Percentiles rank a stretch among this genome's conserved stretches.
phyloP scores from a whole-genome alignment of 441 rosid species.

The Capsella rubella region DNA sequence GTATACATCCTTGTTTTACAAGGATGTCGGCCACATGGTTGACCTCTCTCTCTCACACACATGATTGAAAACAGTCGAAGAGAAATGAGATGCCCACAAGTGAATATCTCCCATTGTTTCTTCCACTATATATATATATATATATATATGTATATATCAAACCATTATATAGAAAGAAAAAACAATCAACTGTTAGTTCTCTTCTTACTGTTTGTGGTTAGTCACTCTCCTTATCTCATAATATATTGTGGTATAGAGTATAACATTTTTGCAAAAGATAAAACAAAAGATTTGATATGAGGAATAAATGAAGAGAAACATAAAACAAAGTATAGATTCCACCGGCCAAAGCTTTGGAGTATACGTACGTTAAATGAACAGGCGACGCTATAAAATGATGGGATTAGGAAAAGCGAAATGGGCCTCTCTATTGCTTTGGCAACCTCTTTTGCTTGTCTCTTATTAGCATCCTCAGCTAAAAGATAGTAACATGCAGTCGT shows the following conservation, averaged over 20 bases:
- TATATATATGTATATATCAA: neutral
- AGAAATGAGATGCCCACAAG: neutral
- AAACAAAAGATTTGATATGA: neutral
- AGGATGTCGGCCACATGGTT: neutral
- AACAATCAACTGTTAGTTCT: neutral
- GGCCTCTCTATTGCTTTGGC: conserved; percentile 25
- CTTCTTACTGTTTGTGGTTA: neutral
- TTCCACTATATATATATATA: too few species aligned
- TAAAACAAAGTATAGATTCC: conserved; percentile 24
- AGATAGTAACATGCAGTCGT: neutral
- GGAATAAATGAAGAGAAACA: neutral
- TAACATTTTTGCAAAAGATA: conserved; percentile 14
- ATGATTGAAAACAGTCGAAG: conserved; percentile 4
- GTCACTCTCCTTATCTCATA: neutral
- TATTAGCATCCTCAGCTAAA: neutral
- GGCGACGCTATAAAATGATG: conserved; percentile 23
- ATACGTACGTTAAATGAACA: conserved; percentile 2
- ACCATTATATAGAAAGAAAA: too few species aligned
- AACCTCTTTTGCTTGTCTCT: conserved; percentile 1
- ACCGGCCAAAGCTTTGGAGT: conserved; percentile 31
- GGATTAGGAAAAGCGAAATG: conserved; percentile 34
- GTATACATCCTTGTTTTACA: neutral
- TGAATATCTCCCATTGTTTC: neutral
- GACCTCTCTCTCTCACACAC: neutral
- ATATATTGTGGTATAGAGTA: neutral